phyloP scores from a whole-genome alignment of 2,329 filamentous ascomycete genomes.

The Alternaria postmessia region DNA sequence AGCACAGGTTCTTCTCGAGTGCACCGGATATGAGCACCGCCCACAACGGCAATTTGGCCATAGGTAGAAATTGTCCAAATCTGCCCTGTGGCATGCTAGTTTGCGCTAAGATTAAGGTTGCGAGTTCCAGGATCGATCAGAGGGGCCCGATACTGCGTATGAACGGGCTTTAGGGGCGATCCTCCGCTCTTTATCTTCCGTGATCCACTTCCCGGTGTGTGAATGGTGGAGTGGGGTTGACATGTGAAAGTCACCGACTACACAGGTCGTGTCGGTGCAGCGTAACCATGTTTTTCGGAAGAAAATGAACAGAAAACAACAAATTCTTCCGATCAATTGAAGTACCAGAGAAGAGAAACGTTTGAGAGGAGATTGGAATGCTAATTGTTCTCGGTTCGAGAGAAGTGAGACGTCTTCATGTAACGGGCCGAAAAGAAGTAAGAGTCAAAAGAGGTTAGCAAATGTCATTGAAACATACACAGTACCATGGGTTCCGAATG shows the following conservation, averaged over 20 bases:
- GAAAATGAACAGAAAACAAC: not conserved
- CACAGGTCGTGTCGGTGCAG: not conserved
- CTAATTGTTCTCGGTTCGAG: not conserved
- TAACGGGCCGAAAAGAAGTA: not conserved
- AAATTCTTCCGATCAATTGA: not conserved
- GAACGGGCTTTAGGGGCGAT: slow-evolving; percentile 28
- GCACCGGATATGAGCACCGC: not conserved
- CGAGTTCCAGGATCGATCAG: slow-evolving; percentile 1
- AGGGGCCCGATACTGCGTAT: slow-evolving; percentile 4
- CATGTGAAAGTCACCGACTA: slow-evolving; percentile 38
- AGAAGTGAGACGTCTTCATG: not conserved
- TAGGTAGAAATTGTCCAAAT: not conserved
- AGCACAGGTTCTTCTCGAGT: not conserved
- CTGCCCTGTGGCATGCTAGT: not conserved
- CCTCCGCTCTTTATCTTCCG: slow-evolving; percentile 10
- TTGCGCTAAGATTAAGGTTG: slow-evolving; percentile 1
- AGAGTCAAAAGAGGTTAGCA: not conserved
- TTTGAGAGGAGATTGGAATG: not conserved
- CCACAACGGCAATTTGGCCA: not conserved
- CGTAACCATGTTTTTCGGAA: not conserved
- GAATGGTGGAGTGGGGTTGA: slow-evolving; percentile 15
- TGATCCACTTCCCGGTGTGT: slow-evolving; percentile 19
- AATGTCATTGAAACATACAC: not conserved
- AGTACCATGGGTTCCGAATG: not conserved
- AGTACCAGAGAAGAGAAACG: not conserved